A percentile compares a stretch with the other conserved stretches of the same genome.
Conservation (phyloP, 2,329 filamentous ascomycete genomes). For the Aspergillus caelatus region DNA sequence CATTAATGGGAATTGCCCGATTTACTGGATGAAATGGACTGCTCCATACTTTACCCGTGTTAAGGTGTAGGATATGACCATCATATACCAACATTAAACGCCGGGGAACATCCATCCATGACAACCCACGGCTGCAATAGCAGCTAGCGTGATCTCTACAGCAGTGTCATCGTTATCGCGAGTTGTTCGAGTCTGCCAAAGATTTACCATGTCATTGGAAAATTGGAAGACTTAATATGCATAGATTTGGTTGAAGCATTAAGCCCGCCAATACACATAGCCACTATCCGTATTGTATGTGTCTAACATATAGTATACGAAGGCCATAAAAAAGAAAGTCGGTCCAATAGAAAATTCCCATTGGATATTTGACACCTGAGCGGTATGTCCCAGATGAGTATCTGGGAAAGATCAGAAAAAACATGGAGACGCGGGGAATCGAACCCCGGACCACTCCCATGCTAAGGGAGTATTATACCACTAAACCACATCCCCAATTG, state of each 20-base stretch:
- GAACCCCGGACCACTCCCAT: constrained; percentile 3
- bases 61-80: no score
- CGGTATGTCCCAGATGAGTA: no score
- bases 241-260: neutral
- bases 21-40: neutral
- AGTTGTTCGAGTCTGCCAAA: neutral
- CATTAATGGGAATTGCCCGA: neutral
- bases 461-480: constrained; percentile 3
- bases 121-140: neutral
- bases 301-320: neutral
- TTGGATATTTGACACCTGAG: no score
- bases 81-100: no score
- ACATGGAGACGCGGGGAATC: neutral
- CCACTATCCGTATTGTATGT: neutral
- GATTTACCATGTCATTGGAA: neutral
- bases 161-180: neutral
- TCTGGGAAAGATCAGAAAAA: no score
- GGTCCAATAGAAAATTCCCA: no score
- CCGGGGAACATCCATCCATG: no score
- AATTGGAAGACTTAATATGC: neutral
- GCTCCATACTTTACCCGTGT: no score
- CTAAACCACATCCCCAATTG: constrained; percentile 3
- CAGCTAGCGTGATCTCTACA: neutral
- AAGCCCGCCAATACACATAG: neutral
- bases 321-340: neutral